Evolutionary conservation across 1,139 yeast genomes (phyloP), one percentile per base, ranked within the genome.

Genomic region (Blastobotrys proliferans): DNA sequence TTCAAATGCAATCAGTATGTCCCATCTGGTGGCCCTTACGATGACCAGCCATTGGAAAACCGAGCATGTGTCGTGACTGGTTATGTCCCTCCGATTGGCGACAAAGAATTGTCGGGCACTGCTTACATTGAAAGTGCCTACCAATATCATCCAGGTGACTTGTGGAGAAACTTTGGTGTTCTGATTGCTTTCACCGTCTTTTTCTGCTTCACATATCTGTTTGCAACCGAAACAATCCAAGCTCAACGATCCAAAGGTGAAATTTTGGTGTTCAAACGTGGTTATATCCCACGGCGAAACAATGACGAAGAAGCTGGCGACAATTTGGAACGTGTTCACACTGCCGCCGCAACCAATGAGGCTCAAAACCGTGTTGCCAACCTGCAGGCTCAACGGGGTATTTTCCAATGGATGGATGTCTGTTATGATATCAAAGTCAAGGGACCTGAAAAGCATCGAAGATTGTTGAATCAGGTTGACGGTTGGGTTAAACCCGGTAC

Each of bases 81-180:
- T 4, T 42, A 41, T 29, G 22, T 29, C 6, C 35, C 46, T 9
- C 46, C 48, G n/a, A 27, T 33, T 19, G 95, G 95, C 41, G 53
- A 64, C 17, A 51, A 51, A 19, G 54, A 51, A 40, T 83, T 87
- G 35, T 51, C 60, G 27, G 95, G 95, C 58, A 73, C 78, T 41
- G 66, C 55, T 16, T 87, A 79, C 59, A 51, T 86, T 38, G 55
- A 53, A 4, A 49, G 53, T 11, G 62, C 79, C 2, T 80, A 64
- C 59, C 51, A 59, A 10, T 86, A 83, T 63, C 55, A 61, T 34
- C 71, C 74, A 52, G 48, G 66, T 6, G 88, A 87, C 61, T 76
- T 77, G 57, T 87, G 96, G 96, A 79, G 95, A 68, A 81, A 87
- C 58, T 76, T 79, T 52, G 95, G 95, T 59, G 81, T 87, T 52